phyloP scores from a whole-genome alignment of 2,329 filamentous ascomycete genomes.

The Fusarium nodosum region DNA sequence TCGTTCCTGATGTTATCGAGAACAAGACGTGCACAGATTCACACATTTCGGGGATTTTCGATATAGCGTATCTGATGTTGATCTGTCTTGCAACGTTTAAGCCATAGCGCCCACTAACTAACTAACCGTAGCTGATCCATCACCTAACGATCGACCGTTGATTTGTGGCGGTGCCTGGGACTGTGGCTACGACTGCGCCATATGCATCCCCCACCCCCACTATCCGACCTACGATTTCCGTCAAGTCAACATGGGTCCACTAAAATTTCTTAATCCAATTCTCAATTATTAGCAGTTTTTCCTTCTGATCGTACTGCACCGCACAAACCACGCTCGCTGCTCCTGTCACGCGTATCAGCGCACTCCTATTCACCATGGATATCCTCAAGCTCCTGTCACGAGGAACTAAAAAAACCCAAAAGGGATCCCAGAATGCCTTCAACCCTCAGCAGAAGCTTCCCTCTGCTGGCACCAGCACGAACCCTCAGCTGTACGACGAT shows the following conservation, averaged over 20 bases:
- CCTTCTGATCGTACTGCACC: slow-evolving; percentile 21
- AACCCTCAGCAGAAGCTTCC: slow-evolving; percentile 64
- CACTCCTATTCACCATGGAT: slow-evolving; percentile 66
- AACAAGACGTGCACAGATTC: slow-evolving; percentile 10
- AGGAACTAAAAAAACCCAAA: slow-evolving; percentile 71
- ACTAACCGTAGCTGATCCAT: slow-evolving; percentile 2
- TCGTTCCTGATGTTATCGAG: slow-evolving; percentile 15
- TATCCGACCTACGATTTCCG: slow-evolving; percentile 28
- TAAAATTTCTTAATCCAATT: slow-evolving; percentile 47
- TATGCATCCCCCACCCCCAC: slow-evolving; percentile 37
- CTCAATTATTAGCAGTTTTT: slow-evolving; percentile 37
- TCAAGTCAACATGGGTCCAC: slow-evolving; percentile 38
- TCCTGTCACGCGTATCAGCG: slow-evolving; percentile 18
- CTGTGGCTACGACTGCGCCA: slow-evolving; percentile 24
- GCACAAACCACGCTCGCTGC: slow-evolving; percentile 15
- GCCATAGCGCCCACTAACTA: slow-evolving; percentile 21
- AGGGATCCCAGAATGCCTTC: slow-evolving; percentile 50
- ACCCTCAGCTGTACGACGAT: slow-evolving; percentile 79
- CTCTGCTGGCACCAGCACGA: slow-evolving; percentile 72
- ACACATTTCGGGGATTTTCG: slow-evolving; percentile 11
- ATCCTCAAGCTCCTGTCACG: slow-evolving; percentile 80
- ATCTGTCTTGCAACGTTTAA: slow-evolving; percentile 13
- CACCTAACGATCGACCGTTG: neutral
- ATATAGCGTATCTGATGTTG: slow-evolving; percentile 12
- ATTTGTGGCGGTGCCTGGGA: neutral